Base-by-base conservation (phyloP, 2,329 filamentous ascomycete species). In the Pseudogymnoascus sp. region DNA sequence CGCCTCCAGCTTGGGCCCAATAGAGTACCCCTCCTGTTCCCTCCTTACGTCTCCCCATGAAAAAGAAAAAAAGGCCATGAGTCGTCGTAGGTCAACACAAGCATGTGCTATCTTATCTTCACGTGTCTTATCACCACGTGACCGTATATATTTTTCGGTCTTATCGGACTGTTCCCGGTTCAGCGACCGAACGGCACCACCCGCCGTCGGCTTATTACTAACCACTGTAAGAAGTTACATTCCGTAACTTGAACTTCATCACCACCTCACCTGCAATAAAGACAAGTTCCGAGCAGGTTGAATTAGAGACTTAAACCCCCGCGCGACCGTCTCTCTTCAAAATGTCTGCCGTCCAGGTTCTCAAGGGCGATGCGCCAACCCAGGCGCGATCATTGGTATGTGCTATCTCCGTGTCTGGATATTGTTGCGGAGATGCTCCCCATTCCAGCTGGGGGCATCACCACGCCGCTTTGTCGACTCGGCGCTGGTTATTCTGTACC, bases 371-470 rank as follows among this genome's bases (percentile, higher is more conserved):
- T 62, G 61, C 66, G 10, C 66, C 67, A 15, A 64, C 65, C 15
- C 71, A 73, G 55, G 72, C 69, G n/a, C 65, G 68, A 60, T 73
- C 72, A 21, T 62, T 73, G 66, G 72, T 73, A 68, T 41, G 70
- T 65, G 5, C 17, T 29, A 44, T 15, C 58, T 64, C 21, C 39
- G 51, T 27, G 15, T 41, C 39, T 41, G 39, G 15, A 21, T 41
- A 29, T 48, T 44, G 39, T 42, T 25, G 17, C 42, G 42, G 42
- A 48, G 21, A 48, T 48, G 42, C 3, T 3, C 42, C 25, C 42
- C 42, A 48, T 48, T 2, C 31, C 10, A 21, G 55, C 29, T 2
- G 29, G 25, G n/a, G 21, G 7, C 31, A 39, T 4, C 31, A 27
- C n/a, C 5, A n/a, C 55, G 55, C 10, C 17, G 5, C 13, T 4